phyloP scores from a whole-genome alignment of 306 rosid genomes.

The Corylus heterophylla region DNA sequence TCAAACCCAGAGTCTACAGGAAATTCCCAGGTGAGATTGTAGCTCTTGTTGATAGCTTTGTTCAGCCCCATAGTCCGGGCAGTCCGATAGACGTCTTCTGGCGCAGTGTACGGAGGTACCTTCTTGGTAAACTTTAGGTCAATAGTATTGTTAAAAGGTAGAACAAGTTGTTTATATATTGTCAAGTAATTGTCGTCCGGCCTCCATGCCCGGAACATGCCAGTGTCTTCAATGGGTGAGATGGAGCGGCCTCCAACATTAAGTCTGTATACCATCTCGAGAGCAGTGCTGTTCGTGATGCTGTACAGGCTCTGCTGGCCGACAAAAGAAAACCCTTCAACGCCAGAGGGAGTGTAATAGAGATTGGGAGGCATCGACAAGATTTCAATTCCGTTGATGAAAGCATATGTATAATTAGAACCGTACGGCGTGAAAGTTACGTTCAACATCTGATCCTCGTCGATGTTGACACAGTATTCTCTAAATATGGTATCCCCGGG shows the following conservation, averaged over 20 bases:
- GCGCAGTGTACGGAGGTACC: slow-evolving; percentile 31
- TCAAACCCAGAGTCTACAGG: slow-evolving; percentile 40
- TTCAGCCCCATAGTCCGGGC: background rate
- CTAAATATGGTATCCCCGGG: slow-evolving; percentile 7
- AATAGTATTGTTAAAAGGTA: background rate
- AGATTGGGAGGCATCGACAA: slow-evolving; percentile 42
- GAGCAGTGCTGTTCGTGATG: slow-evolving; percentile 19
- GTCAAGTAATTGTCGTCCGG: background rate
- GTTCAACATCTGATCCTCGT: slow-evolving; percentile 32
- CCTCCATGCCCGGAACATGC: slow-evolving; percentile 43
- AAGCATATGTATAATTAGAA: slow-evolving; percentile 33
- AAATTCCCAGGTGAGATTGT: slow-evolving; percentile 42
- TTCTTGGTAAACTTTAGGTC: slow-evolving; percentile 8
- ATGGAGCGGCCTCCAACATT: slow-evolving; percentile 39
- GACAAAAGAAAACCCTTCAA: background rate
- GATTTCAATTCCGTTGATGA: slow-evolving; percentile 47
- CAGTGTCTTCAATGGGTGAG: slow-evolving; percentile 29
- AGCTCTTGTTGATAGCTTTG: slow-evolving; percentile 8
- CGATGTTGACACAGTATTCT: slow-evolving; percentile 31
- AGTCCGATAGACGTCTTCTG: slow-evolving; percentile 29
- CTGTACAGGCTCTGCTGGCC: background rate
- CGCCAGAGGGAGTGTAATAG: background rate
- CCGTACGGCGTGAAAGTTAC: slow-evolving; percentile 37
- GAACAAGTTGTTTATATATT: accelerated
- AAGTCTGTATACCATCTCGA: slow-evolving; percentile 40